phyloP scores from a whole-genome alignment of 305 asterid species.

The Ajuga reptans region DNA sequence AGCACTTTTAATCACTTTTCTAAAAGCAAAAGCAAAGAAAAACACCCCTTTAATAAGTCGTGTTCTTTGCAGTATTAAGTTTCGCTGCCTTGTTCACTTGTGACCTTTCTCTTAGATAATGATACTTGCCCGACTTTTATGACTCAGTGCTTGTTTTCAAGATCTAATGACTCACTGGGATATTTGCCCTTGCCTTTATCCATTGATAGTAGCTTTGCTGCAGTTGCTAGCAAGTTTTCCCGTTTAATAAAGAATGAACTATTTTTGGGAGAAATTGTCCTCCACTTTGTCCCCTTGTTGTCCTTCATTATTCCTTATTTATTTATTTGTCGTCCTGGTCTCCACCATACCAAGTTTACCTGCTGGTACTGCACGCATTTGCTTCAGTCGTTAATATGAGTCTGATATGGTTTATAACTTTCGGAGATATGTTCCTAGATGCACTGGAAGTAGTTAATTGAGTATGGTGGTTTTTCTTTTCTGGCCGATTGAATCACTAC shows the following conservation, averaged over 20 bases:
- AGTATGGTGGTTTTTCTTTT: not conserved
- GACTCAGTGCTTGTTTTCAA: not conserved
- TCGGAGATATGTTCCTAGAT: conserved; percentile 14
- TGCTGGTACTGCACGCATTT: not conserved
- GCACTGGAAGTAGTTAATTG: not conserved
- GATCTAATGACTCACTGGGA: not conserved
- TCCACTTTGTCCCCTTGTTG: not conserved
- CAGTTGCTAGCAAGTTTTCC: conserved; percentile 1
- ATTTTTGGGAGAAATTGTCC: not conserved
- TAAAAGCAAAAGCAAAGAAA: too few species aligned
- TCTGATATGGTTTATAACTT: not conserved
- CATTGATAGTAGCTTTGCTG: not conserved
- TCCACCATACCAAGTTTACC: not conserved
- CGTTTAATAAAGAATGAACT: not conserved
- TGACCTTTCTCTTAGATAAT: too few species aligned
- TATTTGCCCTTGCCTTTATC: not conserved
- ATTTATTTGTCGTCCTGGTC: not conserved
- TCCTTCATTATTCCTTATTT: not conserved
- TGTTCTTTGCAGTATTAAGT: too few species aligned
- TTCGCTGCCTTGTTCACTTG: too few species aligned
- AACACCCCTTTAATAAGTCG: too few species aligned
- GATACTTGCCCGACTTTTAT: too few species aligned
- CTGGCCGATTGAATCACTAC: too few species aligned
- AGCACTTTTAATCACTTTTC: too few species aligned
- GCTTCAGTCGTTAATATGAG: not conserved